These are phyloP conservation scores for Ensete glaucum DNA, from an alignment of 176 grass and related monocot genomes.

Conservation along the genomic window DNA sequence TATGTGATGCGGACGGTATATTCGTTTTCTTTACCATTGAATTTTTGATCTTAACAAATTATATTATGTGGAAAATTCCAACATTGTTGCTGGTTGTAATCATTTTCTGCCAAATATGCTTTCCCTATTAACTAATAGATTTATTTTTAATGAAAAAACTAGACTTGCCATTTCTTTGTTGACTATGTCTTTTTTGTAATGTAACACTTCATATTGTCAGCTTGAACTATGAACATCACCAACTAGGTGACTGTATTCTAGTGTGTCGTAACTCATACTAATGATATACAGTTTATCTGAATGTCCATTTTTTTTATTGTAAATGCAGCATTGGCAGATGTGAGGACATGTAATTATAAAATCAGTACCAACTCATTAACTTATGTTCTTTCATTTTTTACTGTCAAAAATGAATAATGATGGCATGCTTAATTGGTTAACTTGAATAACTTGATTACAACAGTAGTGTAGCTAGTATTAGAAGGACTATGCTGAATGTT, in stretches of 20 bases:
- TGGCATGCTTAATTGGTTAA: neutral
- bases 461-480: neutral
- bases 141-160: neutral
- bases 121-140: neutral
- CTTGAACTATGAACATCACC: neutral
- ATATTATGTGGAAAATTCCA: neutral
- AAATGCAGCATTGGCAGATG: neutral
- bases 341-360: neutral
- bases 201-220: neutral
- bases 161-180: neutral
- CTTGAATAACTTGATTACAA: neutral
- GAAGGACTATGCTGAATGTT: neutral
- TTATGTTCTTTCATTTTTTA: neutral
- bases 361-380: neutral
- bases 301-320: neutral
- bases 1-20: slow-evolving; percentile 98
- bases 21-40: neutral
- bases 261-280: neutral
- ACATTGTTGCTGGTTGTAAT: neutral
- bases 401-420: neutral
- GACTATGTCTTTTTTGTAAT: neutral
- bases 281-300: neutral
- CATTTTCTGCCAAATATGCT: neutral
- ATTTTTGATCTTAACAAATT: neutral
- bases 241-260: neutral